These are phyloP conservation scores for Vicia faba DNA, from an alignment of 306 rosid species.

Conservation along the genomic window DNA sequence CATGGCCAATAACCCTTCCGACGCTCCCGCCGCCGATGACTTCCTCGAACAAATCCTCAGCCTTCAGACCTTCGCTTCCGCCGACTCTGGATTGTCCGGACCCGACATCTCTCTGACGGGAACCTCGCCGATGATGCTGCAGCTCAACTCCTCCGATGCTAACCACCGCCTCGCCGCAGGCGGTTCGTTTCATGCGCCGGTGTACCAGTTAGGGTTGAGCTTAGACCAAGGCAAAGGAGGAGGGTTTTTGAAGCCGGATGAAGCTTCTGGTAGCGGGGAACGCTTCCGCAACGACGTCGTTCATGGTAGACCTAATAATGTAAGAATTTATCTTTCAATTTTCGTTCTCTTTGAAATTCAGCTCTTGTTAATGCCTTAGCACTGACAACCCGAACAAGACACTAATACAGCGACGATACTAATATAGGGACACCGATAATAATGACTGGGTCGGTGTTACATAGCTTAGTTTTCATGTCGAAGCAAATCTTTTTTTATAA, in stretches of 20 bases:
- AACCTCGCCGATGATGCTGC: slow-evolving; percentile 78
- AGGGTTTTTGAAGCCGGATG: slow-evolving; percentile 81
- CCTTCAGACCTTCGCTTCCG: slow-evolving; percentile 61
- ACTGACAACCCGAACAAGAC: too few relatives aligned
- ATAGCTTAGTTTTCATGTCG: not conserved
- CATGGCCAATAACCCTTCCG: slow-evolving; percentile 90
- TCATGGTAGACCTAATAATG: slow-evolving; percentile 76
- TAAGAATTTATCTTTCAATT: slow-evolving; percentile 37
- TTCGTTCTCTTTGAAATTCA: slow-evolving; percentile 9
- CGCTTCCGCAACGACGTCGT: slow-evolving; percentile 79
- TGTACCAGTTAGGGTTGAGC: slow-evolving; percentile 86
- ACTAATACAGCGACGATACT: too few relatives aligned
- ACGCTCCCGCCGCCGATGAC: slow-evolving; percentile 73
- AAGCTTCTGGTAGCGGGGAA: slow-evolving; percentile 83
- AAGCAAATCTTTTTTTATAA: not conserved
- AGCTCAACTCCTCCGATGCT: slow-evolving; percentile 83
- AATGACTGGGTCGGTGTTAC: too few relatives aligned
- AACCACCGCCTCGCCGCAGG: slow-evolving; percentile 54
- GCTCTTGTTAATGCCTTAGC: not conserved
- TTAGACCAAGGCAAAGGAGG: slow-evolving; percentile 87
- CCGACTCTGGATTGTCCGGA: slow-evolving; percentile 53
- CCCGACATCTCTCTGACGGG: slow-evolving; percentile 54
- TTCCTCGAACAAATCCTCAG: slow-evolving; percentile 95
- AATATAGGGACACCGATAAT: too few relatives aligned
- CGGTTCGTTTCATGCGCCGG: slow-evolving; percentile 58